Base-by-base conservation (phyloP, 2,329 filamentous ascomycete genomes). In the Scopulariopsis brevicaulis region DNA sequence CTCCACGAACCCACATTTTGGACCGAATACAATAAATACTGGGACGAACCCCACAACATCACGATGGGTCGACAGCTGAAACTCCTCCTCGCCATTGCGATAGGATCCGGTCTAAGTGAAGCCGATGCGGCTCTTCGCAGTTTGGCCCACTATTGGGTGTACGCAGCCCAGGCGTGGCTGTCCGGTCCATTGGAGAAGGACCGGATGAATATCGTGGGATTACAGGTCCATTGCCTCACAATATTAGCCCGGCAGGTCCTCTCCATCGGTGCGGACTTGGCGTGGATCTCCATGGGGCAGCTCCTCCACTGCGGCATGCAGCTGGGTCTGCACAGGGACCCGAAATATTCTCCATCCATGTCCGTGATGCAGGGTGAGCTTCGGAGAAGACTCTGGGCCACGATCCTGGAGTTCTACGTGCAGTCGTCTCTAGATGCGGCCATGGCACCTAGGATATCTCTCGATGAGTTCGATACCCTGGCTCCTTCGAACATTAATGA, bases 1-100 rank as follows among this genome's bases (percentile, higher is more conserved):
- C 64, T 84, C 0, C 80, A 84, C 58, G 64, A 70, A 4, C 79
- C 79, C 0, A 75, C 72, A 0, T 84, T 83, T 60, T 73, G 73
- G 71, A 62, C 67, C 22, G 74, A 80, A 8, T 83, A 81, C 61
- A 60, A 68, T 3, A 65, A 56, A 0, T 78, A 77, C 60, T 82
- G 78, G 78, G 64, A 70, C 3, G 11, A 69, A 3, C 66, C 70
- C 0, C 65, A 66, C 5, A 61, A 7, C 8, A 61, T 63, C 1
- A 59, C 64, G 1, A 59, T 55, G 6, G 64, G 62, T 3, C 32
- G 67, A 2, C 67, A 67, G 2, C 66, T 75, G 4, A 71, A 70
- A n/a, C 60, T 74, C 1, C 66, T 73, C 3, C 69, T 77, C 7
- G 71, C 71, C 11, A 65, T 76, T n/a, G 71, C 65, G 0, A 67